Base-by-base conservation (phyloP, 2,329 filamentous ascomycete genomes). In the Cryphonectria carpinicola region DNA sequence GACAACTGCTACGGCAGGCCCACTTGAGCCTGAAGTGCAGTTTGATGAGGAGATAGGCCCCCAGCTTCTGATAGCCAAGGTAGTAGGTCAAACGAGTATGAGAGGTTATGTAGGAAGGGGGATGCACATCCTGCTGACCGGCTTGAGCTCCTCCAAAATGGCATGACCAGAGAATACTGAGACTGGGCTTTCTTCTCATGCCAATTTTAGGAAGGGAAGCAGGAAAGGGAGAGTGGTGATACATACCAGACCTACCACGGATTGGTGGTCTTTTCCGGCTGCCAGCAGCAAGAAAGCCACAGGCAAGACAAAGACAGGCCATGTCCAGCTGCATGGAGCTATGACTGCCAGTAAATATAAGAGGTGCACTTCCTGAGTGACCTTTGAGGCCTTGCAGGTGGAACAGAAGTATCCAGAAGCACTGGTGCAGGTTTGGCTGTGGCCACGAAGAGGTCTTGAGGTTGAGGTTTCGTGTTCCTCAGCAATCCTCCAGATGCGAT, bases 311-410 rank as follows among this genome's bases (percentile, higher is more conserved):
- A 37, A 43, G 46, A 22, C 61, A 61, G 52, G 71, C 66, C 62
- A 58, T 70, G 46, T 37, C 43, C 68, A 39, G 37, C 68, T 25
- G 65, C 71, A 68, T 35, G 25, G 54, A 25, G 61, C 43, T 67
- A 22, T 70, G 68, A 13, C 43, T 49, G 54, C 25, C 41, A 32
- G 63, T 64, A 68, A 70, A 68, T 69, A 70, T 5, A 37, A 25
- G 39, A 22, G 54, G 37, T 43, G 39, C 35, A 49, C 56, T 64
- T 70, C 65, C 52, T 54, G 39, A 19, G 25, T 60, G 65, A 28
- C 66, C 68, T 56, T 72, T 63, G 68, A 72, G 65, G 68, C 68
- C 71, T 25, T 70, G 37, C 71, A 70, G 46, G 62, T 49, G 28
- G 63, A 66, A 62, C 37, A 69, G 49, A 63, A 60, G 65, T 46